Evolutionary conservation across 768 basidiomycete genomes (phyloP).

Genomic region (Pulveroboletus sp.): DNA sequence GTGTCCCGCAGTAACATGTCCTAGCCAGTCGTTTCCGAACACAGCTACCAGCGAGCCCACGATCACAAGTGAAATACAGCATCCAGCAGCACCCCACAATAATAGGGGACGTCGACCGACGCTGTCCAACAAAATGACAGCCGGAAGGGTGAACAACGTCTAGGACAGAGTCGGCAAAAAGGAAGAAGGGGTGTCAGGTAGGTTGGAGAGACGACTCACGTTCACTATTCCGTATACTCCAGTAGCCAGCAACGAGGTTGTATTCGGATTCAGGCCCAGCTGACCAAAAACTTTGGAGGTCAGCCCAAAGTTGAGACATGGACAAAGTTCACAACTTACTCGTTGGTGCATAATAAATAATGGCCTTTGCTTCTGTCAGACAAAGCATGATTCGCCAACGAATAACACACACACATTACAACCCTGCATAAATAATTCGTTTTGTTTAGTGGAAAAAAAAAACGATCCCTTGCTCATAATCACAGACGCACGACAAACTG

Average conservation of each 20-base stretch:
- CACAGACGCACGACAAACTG: slow-evolving; percentile 28
- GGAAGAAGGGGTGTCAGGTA: not conserved
- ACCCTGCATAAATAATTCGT: slow-evolving; percentile 15
- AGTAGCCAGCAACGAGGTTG: slow-evolving; percentile 39
- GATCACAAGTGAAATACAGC: slow-evolving; percentile 24
- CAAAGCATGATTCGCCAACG: not conserved
- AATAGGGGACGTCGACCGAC: slow-evolving; percentile 38
- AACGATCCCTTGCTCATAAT: not conserved
- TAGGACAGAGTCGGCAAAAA: slow-evolving; percentile 10
- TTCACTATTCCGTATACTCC: slow-evolving; percentile 38
- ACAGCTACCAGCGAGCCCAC: slow-evolving; percentile 27
- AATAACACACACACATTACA: slow-evolving; percentile 18
- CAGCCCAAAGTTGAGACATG: slow-evolving; percentile 2
- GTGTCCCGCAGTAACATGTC: slow-evolving; percentile 25
- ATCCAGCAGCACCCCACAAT: slow-evolving; percentile 37
- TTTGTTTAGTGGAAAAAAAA: not conserved
- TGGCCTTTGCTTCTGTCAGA: slow-evolving; percentile 17
- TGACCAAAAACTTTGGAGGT: slow-evolving; percentile 35
- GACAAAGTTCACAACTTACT: slow-evolving; percentile 9
- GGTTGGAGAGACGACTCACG: slow-evolving; percentile 5
- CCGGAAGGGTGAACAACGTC: slow-evolving; percentile 34
- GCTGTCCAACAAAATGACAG: slow-evolving; percentile 34
- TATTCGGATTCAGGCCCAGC: slow-evolving; percentile 37
- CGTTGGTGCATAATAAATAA: slow-evolving; percentile 27
- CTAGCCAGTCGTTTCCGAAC: slow-evolving; percentile 28